Evolutionary conservation across 163 green algal genomes (phyloP).

Genomic region (Coccomyxa subellipsoidea): DNA sequence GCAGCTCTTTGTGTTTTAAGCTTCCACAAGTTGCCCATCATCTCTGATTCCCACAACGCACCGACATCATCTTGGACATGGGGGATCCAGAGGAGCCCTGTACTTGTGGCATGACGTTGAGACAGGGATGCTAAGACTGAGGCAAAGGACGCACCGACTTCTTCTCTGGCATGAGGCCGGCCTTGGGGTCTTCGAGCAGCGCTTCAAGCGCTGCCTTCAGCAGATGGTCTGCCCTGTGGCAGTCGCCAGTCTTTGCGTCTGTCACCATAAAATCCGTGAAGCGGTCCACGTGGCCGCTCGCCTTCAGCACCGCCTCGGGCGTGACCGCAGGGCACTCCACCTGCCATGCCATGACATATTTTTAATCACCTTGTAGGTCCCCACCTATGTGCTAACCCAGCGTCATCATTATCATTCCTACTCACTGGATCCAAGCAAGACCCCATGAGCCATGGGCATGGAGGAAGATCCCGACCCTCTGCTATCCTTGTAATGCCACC

Average conservation of each 20-base stretch:
- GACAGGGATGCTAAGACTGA: no score
- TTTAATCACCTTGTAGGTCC: neutral
- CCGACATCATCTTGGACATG: no score
- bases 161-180: slow-evolving; percentile 45
- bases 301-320: slow-evolving; percentile 91
- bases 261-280: slow-evolving; percentile 97
- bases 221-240: slow-evolving; percentile 94
- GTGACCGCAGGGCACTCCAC: slow-evolving; percentile 97
- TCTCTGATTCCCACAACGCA: no score
- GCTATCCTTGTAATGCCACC: no score
- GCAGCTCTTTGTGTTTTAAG: no score
- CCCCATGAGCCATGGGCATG: no score
- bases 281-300: slow-evolving; percentile 86
- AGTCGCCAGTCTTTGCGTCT: slow-evolving; percentile 84
- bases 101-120: neutral
- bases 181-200: slow-evolving; percentile 72
- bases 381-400: no score
- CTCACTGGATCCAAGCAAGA: no score
- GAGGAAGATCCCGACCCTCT: no score
- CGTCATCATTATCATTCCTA: no score
- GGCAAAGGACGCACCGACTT: slow-evolving; percentile 31
- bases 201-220: slow-evolving; percentile 84
- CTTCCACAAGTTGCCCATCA: no score
- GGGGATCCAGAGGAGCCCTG: neutral
- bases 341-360: slow-evolving; percentile 8